phyloP scores from a whole-genome alignment of 192 early-diverging fungal species.

The Backusella macrospora region DNA sequence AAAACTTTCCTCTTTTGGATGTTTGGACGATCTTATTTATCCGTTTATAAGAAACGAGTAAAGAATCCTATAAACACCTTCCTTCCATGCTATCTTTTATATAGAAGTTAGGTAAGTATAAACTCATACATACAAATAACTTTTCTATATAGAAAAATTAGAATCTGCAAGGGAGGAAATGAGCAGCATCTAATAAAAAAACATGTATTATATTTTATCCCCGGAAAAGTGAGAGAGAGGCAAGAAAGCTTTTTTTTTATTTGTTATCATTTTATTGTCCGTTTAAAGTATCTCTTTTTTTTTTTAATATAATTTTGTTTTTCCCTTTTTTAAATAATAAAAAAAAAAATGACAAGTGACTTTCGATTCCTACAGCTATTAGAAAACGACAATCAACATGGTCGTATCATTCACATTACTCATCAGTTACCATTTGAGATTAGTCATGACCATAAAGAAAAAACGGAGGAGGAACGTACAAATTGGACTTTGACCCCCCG shows the following conservation, averaged over 20 bases:
- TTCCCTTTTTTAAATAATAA: background rate
- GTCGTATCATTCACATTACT: slow-evolving; percentile 56
- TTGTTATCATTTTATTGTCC: no score
- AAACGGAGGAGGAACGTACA: background rate
- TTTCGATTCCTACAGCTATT: background rate
- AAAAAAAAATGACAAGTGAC: background rate
- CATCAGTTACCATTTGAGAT: slow-evolving; percentile 56
- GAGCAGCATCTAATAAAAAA: no score
- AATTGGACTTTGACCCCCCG: slow-evolving; percentile 45
- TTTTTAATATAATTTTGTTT: background rate
- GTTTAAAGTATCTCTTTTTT: no score
- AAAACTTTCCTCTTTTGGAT: slow-evolving; percentile 16
- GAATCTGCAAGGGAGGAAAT: no score
- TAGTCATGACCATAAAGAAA: slow-evolving; percentile 33
- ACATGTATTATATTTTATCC: no score
- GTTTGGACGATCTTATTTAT: slow-evolving; percentile 4
- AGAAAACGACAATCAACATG: slow-evolving; percentile 4
- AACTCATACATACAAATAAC: no score
- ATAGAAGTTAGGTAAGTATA: no score
- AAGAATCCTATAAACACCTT: no score
- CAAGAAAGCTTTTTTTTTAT: no score
- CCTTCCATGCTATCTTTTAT: no score
- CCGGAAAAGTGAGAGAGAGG: no score
- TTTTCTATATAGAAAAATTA: no score
- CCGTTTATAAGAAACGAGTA: background rate